These are phyloP conservation scores for Colletotrichum godetiae DNA, from an alignment of 2,329 filamentous ascomycete genomes.

Conservation along the genomic window DNA sequence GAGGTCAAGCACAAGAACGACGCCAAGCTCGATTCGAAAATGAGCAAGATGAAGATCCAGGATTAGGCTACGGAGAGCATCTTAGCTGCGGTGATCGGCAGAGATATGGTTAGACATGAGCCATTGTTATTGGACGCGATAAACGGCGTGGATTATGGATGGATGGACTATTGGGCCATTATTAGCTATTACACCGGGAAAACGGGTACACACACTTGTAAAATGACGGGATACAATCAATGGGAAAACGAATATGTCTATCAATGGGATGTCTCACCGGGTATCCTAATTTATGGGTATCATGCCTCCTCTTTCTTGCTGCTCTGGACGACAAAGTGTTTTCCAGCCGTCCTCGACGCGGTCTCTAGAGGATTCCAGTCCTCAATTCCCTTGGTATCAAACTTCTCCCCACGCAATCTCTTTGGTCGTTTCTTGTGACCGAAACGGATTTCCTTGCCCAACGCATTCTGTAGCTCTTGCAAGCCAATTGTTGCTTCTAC, in stretches of 20 bases:
- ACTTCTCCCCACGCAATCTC: conserved; percentile 45
- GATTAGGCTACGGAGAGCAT: conserved; percentile 35
- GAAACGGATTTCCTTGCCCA: conserved; percentile 70
- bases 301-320: conserved; percentile 46
- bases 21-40: conserved; percentile 40
- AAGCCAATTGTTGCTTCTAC: conserved; percentile 70
- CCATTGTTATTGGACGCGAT: conserved; percentile 4
- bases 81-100: conserved; percentile 31
- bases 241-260: conserved; percentile 11
- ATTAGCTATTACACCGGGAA: conserved; percentile 8
- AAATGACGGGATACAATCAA: conserved; percentile 13
- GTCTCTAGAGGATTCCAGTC: conserved; percentile 78
- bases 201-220: neutral
- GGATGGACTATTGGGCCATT: conserved; percentile 1
- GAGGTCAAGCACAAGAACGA: conserved; percentile 42
- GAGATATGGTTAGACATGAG: conserved; percentile 21
- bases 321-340: conserved; percentile 82
- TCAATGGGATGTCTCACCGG: conserved; percentile 3
- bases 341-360: conserved; percentile 74
- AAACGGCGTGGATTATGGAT: neutral
- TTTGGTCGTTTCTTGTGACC: conserved; percentile 64
- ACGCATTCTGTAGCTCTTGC: conserved; percentile 63
- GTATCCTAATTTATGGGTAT: conserved; percentile 26
- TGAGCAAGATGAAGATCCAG: conserved; percentile 40
- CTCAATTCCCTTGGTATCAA: conserved; percentile 61